Evolutionary conservation across 2,329 filamentous ascomycete genomes (phyloP).

Genomic region (Hymenoscyphus albidus): DNA sequence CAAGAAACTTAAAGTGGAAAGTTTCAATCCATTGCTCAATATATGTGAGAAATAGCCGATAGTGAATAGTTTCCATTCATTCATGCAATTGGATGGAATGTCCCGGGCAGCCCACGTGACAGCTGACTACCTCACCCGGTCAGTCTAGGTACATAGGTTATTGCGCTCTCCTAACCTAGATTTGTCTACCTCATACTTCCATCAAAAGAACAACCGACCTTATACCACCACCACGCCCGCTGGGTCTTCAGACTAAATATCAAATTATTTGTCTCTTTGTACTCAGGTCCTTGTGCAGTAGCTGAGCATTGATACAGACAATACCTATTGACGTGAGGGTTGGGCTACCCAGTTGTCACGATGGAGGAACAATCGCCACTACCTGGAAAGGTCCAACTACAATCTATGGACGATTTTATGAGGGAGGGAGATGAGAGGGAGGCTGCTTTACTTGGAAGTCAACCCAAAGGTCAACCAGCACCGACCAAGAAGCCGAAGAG

Average conservation of each 20-base stretch:
- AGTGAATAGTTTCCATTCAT: no score
- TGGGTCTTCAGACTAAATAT: neutral
- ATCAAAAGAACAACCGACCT: neutral
- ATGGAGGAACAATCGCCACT: neutral
- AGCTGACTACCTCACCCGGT: no score
- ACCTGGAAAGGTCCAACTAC: neutral
- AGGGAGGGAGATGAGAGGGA: constrained; percentile 17
- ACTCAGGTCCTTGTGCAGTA: neutral
- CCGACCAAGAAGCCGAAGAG: constrained; percentile 18
- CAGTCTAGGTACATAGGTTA: no score
- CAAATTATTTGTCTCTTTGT: neutral
- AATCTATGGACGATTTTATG: constrained; percentile 20
- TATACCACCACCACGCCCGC: neutral
- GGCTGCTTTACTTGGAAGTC: neutral
- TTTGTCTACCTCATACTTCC: neutral
- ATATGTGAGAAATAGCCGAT: no score
- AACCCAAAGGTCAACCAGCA: constrained; percentile 1
- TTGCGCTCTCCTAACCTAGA: no score
- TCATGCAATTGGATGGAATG: no score
- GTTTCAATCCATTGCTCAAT: no score
- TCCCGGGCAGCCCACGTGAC: no score
- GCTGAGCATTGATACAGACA: neutral
- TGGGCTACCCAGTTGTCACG: neutral
- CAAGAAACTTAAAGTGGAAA: no score
- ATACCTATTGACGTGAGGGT: neutral